Percentiles rank a stretch among this genome's conserved stretches.
phyloP scores from a whole-genome alignment of 148 eudicot species.

The Fagopyrum homotropicum region DNA sequence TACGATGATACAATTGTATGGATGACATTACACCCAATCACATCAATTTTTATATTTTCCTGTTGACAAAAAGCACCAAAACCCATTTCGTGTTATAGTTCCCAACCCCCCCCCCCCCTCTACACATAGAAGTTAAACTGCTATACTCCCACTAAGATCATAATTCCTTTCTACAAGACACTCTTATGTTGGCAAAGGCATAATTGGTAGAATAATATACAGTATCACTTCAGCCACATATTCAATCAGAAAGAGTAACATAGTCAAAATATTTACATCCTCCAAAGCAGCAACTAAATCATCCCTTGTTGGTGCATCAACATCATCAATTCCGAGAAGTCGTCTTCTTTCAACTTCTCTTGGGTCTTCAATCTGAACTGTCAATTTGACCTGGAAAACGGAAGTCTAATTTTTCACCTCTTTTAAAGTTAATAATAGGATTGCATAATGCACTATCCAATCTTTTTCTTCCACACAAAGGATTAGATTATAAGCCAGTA shows the following conservation, averaged over 20 bases:
- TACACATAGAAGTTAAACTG: background rate
- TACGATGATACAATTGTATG: background rate
- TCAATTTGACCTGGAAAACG: constrained; percentile 57
- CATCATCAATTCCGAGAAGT: constrained; percentile 84
- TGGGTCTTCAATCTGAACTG: constrained; percentile 84
- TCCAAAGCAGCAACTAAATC: constrained; percentile 75
- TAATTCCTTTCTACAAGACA: background rate
- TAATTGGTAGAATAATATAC: constrained; percentile 1
- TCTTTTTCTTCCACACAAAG: background rate
- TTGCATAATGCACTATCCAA: background rate
- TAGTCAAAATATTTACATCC: constrained; percentile 42
- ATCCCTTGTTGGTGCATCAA: constrained; percentile 80
- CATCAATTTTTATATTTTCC: constrained; percentile 1
- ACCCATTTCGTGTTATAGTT: background rate
- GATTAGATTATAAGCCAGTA: background rate
- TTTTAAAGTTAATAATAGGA: background rate
- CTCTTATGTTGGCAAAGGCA: background rate
- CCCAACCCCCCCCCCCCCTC: background rate
- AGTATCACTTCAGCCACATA: background rate
- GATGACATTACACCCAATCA: background rate
- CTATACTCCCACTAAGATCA: background rate
- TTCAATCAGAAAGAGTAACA: background rate
- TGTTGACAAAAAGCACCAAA: background rate
- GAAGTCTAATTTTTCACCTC: background rate
- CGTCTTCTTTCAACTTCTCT: constrained; percentile 84